A percentile compares a stretch with the other conserved stretches of the same genome.
Conservation (phyloP, 1,139 yeast genomes). For the Pichia sp. region DNA sequence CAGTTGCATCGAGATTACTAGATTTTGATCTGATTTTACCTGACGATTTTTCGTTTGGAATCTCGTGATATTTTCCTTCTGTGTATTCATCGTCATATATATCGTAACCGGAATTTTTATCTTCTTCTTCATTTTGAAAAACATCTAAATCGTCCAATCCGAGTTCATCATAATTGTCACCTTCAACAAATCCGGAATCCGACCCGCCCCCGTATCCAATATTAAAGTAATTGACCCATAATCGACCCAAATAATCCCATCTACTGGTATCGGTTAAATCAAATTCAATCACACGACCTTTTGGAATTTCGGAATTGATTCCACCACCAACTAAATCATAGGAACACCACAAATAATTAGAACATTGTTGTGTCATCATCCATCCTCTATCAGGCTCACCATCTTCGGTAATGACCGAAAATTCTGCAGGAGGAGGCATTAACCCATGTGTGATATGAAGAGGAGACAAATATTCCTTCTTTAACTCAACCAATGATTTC, state of each 20-base stretch:
- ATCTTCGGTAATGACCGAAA: conserved; percentile 17
- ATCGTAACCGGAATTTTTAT: background rate
- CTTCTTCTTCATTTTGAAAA: conserved; percentile 2
- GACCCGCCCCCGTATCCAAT: conserved; percentile 16
- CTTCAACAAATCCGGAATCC: conserved; percentile 23
- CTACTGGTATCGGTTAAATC: conserved; percentile 13
- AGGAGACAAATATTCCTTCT: conserved; percentile 34
- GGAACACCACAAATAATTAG: conserved; percentile 54
- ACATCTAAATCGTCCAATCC: conserved; percentile 18
- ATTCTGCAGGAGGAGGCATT: conserved; percentile 50
- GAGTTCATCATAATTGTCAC: conserved; percentile 23
- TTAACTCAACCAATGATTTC: conserved; percentile 25
- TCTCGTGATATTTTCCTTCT: no score
- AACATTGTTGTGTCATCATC: conserved; percentile 45
- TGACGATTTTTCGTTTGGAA: background rate
- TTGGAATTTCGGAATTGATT: conserved; percentile 19
- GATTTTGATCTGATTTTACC: background rate
- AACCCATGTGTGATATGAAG: conserved; percentile 41
- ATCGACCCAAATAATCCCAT: conserved; percentile 23
- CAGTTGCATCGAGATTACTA: background rate
- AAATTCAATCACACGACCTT: conserved; percentile 20
- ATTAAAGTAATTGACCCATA: conserved; percentile 25
- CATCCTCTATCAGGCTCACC: conserved; percentile 50
- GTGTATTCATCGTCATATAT: no score
- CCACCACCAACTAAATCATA: conserved; percentile 35